Conservation (phyloP, 768 basidiomycete species). For the Termitomyces sp. region DNA sequence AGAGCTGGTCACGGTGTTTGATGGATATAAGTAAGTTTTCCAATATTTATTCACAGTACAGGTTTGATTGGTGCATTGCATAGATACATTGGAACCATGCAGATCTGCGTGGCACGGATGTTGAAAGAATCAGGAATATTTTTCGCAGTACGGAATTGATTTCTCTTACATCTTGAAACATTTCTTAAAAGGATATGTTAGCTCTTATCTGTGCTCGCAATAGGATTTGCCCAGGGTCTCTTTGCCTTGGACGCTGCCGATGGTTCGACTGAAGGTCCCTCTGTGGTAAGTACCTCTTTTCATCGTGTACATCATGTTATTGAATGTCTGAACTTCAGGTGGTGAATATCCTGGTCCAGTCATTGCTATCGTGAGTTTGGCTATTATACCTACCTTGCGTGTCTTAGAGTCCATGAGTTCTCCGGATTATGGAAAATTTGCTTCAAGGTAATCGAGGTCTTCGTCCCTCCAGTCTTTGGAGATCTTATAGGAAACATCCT, state of each 20-base stretch:
- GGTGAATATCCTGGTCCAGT: constrained; percentile 69
- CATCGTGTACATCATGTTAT: not conserved
- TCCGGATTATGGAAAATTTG: constrained; percentile 60
- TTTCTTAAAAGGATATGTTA: constrained; percentile 20
- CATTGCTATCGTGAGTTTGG: constrained; percentile 63
- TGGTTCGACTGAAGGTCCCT: constrained; percentile 54
- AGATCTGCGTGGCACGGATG: constrained; percentile 92
- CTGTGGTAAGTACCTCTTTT: constrained; percentile 30
- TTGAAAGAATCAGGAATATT: constrained; percentile 89
- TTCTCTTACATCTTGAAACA: not conserved
- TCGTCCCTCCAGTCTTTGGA: not conserved
- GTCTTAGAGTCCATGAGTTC: constrained; percentile 31
- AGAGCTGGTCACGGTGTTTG: constrained; percentile 80
- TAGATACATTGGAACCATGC: constrained; percentile 87
- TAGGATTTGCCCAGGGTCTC: constrained; percentile 84
- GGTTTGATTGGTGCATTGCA: not conserved
- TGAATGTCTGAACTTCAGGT: constrained; percentile 33
- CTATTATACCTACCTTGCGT: not conserved
- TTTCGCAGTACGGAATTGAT: constrained; percentile 63
- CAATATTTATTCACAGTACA: not conserved
- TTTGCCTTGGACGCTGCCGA: constrained; percentile 91
- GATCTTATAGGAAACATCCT: not conserved
- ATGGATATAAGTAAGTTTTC: constrained; percentile 64
- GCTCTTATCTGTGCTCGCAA: constrained; percentile 75
- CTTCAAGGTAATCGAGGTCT: constrained; percentile 30